Conservation (phyloP, 176 grass and related monocot species). For the Rhynchospora breviuscula region DNA sequence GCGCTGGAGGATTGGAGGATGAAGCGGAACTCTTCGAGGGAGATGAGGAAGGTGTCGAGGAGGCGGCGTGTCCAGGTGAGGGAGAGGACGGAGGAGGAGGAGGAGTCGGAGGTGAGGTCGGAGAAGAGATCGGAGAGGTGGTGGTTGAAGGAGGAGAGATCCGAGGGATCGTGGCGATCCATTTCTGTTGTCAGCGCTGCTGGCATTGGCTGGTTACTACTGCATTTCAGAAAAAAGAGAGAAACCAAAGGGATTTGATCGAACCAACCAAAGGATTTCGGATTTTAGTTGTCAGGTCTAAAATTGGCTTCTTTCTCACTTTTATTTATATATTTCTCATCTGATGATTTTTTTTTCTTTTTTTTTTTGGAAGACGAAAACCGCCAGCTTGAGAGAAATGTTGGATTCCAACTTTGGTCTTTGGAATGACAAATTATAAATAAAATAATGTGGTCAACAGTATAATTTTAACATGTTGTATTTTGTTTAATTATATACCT, state of each 20-base stretch:
- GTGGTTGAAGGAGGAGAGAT: slow-evolving; percentile 22
- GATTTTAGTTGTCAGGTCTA: neutral
- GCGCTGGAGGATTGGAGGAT: slow-evolving; percentile 23
- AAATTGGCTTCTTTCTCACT: neutral
- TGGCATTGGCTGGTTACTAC: neutral
- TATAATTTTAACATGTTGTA: neutral
- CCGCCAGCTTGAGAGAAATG: neutral
- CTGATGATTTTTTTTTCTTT: neutral
- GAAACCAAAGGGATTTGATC: slow-evolving; percentile 33
- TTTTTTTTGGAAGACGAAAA: neutral
- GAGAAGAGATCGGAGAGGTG: slow-evolving; percentile 43
- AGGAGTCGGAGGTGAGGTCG: neutral
- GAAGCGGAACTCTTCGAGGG: slow-evolving; percentile 74
- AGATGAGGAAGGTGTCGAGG: slow-evolving; percentile 64
- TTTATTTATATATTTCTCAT: neutral
- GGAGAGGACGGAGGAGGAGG: slow-evolving; percentile 33
- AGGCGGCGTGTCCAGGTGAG: slow-evolving; percentile 59
- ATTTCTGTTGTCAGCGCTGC: slow-evolving; percentile 9
- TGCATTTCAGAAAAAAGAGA: slow-evolving; percentile 15
- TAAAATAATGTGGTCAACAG: neutral
- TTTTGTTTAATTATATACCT: neutral
- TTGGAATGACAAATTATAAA: neutral
- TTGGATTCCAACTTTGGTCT: slow-evolving; percentile 1
- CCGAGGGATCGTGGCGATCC: slow-evolving; percentile 22
- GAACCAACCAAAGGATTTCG: neutral